A percentile compares a stretch with the other conserved stretches of the same genome.
Evolutionary conservation across 2,329 filamentous ascomycete genomes (phyloP).

Genomic region (Penicillium oxalicum): DNA sequence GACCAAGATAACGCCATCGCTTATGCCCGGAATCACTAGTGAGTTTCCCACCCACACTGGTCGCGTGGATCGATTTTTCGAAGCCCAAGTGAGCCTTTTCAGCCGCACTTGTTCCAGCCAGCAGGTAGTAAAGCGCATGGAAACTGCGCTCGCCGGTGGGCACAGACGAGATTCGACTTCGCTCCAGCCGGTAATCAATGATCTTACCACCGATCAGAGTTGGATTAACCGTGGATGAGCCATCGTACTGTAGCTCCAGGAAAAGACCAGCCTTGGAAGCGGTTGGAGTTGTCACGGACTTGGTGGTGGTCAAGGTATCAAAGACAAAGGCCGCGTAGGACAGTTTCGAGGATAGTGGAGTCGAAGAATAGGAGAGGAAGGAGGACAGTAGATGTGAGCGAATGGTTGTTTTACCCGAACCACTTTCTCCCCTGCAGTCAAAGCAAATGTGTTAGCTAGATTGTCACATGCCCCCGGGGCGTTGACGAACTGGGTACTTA

Average conservation of each 20-base stretch:
- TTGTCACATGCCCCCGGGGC: neutral
- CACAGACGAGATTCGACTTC: constrained; percentile 83
- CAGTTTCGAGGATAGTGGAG: constrained; percentile 85
- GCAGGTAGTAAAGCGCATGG: constrained; percentile 89
- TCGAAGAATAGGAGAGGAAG: constrained; percentile 82
- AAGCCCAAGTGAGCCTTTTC: constrained; percentile 82
- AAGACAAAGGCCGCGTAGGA: constrained; percentile 94
- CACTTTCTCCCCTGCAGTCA: constrained; percentile 76
- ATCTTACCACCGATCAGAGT: constrained; percentile 90
- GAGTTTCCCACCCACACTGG: constrained; percentile 43
- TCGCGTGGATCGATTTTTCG: constrained; percentile 41
- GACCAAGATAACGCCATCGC: constrained; percentile 92
- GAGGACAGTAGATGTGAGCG: constrained; percentile 82
- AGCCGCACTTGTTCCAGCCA: constrained; percentile 82
- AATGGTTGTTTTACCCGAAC: constrained; percentile 91
- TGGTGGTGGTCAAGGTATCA: constrained; percentile 92
- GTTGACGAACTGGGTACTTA: constrained; percentile 47
- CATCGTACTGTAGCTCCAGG: constrained; percentile 95
- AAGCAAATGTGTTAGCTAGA: constrained; percentile 20
- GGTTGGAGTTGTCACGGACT: constrained; percentile 89
- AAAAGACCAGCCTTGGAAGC: constrained; percentile 94
- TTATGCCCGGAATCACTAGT: constrained; percentile 58
- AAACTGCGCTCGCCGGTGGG: constrained; percentile 96
- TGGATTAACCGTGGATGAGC: constrained; percentile 73
- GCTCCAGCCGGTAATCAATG: constrained; percentile 84